Evolutionary conservation across 2,329 filamentous ascomycete genomes (phyloP), one percentile per base, ranked within the genome.

Genomic region (Colletotrichum eleusines): DNA sequence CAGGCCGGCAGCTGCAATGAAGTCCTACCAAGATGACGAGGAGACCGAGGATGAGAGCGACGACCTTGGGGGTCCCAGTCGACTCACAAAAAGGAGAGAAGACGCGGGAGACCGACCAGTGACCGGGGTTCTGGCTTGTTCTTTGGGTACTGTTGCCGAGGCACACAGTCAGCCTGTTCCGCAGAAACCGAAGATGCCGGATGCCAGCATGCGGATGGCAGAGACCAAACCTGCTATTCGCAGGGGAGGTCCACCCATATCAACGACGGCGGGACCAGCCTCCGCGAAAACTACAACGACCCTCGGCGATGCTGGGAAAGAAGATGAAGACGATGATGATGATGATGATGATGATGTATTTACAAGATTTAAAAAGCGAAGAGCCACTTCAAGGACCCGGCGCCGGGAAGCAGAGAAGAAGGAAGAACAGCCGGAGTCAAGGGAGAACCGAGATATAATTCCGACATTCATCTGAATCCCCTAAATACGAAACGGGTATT

Each of bases 381-480:
- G 38, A 26, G 48, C 46, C 2, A 63, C 38, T 7, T 59, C 62
- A 16, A 72, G 58, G 14, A 33, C 59, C 18, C 65, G 44, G 35
- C 78, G 80, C 16, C 61, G 48, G 14, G 48, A 3, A 8, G n/a
- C 59, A 14, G 51, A 7, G 2, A 69, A 16, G 14, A 72, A 69
- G 51, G 53, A 28, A 31, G 59, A 63, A 8, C 46, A 48, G 2
- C 18, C 20, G 18, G 12, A 20, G 14, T 18, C 38, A 11, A 53
- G 44, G 18, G 76, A 77, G 58, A 71, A 38, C 63, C 73, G 42
- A 31, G 75, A 76, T 51, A 69, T 72, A 8, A 73, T 73, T 28
- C 72, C 72, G 3, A 63, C 69, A 6, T 73, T 73, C 26, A 57
- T 70, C 23, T 70, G 3, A 64, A n/a, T 31, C 1, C 18, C 35